Evolutionary conservation across 306 rosid genomes (phyloP).

Genomic region (Gynostemma pentaphyllum): DNA sequence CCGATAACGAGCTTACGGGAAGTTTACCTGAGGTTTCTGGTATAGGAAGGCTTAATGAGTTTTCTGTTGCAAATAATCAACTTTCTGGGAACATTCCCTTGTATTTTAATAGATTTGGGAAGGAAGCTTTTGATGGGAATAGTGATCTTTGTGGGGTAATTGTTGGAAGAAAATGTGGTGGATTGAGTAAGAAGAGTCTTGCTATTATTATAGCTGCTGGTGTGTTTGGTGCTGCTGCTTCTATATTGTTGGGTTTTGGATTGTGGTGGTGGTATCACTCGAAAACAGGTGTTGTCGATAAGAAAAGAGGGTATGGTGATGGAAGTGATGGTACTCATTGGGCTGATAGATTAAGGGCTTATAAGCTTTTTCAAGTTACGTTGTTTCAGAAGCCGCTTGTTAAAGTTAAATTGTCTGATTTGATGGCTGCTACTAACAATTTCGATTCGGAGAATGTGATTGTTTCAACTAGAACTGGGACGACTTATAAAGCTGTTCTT

Average conservation of each 20-base stretch:
- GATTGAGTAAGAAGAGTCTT: constrained; percentile 70
- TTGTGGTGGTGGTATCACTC: constrained; percentile 92
- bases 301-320: constrained; percentile 31
- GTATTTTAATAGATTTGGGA: constrained; percentile 18
- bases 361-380: constrained; percentile 71
- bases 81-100: constrained; percentile 52
- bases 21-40: constrained; percentile 48
- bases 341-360: constrained; percentile 63
- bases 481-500: constrained; percentile 71
- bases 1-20: constrained; percentile 51
- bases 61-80: constrained; percentile 54
- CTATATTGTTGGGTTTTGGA: constrained; percentile 64
- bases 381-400: constrained; percentile 91
- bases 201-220: constrained; percentile 91
- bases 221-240: constrained; percentile 86
- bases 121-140: constrained; percentile 52
- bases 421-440: constrained; percentile 79
- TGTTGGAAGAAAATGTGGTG: constrained; percentile 69
- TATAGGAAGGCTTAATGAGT: constrained; percentile 41
- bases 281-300: constrained; percentile 30
- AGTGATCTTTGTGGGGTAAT: constrained; percentile 69
- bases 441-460: constrained; percentile 48
- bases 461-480: constrained; percentile 62
- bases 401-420: constrained; percentile 74
- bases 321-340: constrained; percentile 46